Evolutionary conservation across 176 grass and related monocot species (phyloP).

Genomic region (Triticum dicoccoides): DNA sequence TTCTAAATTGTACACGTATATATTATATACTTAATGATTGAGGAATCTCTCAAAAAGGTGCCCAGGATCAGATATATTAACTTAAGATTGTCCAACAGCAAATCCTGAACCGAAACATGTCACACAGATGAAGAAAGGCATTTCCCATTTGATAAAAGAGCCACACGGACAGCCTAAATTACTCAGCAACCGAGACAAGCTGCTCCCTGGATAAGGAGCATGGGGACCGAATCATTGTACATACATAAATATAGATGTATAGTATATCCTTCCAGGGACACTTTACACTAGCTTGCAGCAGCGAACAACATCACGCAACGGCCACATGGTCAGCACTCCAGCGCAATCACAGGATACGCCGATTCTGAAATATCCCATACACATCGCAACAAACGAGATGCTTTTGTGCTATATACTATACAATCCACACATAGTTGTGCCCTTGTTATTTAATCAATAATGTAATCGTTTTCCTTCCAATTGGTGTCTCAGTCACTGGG

Average conservation of each 20-base stretch:
- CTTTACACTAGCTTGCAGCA: background rate
- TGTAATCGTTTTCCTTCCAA: background rate
- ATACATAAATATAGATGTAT: background rate
- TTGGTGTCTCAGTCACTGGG: background rate
- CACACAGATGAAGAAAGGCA: background rate
- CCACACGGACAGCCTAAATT: constrained; percentile 8
- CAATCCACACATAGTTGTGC: background rate
- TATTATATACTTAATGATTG: background rate
- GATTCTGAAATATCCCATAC: background rate
- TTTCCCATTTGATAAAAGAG: background rate
- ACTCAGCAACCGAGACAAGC: background rate
- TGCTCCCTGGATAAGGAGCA: background rate
- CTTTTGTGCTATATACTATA: background rate
- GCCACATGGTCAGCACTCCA: background rate
- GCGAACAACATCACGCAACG: background rate
- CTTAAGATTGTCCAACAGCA: too few relatives aligned
- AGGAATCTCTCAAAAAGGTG: background rate
- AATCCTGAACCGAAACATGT: too few relatives aligned
- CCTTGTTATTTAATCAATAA: background rate
- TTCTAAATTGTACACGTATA: background rate
- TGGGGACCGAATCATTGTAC: background rate
- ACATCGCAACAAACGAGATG: background rate
- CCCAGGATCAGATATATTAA: background rate
- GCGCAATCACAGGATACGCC: background rate
- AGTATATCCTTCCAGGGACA: background rate